Percentiles rank a stretch among this genome's conserved stretches.
Conservation (phyloP, 495 filamentous ascomycete genomes). For the Neurospora sp. region DNA sequence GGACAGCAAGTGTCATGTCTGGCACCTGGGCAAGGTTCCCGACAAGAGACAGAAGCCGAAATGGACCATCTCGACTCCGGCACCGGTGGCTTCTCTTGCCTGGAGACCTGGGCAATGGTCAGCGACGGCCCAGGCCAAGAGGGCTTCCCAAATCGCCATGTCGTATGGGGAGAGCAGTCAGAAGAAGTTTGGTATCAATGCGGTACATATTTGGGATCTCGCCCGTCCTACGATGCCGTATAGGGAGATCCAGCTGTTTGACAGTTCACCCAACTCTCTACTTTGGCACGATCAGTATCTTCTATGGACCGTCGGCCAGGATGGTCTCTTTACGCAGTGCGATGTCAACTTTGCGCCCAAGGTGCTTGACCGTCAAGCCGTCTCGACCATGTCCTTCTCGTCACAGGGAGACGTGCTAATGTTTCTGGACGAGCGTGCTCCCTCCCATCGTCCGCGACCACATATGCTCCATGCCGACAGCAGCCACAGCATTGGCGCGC, state of each 20-base stretch:
- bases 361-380: constrained; percentile 60
- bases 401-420: constrained; percentile 48
- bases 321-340: constrained; percentile 76
- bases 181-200: constrained; percentile 49
- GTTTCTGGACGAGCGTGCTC: constrained; percentile 41
- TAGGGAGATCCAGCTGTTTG: constrained; percentile 70
- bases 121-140: constrained; percentile 50
- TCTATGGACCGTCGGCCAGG: constrained; percentile 81
- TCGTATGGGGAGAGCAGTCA: constrained; percentile 40
- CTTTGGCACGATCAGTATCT: constrained; percentile 87
- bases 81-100: constrained; percentile 61
- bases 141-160: constrained; percentile 45
- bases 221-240: constrained; percentile 78
- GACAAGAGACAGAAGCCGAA: constrained; percentile 74
- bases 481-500: constrained; percentile 14
- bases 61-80: constrained; percentile 45
- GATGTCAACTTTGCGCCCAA: constrained; percentile 76
- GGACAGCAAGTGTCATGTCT: constrained; percentile 79
- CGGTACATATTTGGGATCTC: constrained; percentile 88
- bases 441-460: constrained; percentile 27
- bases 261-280: constrained; percentile 59
- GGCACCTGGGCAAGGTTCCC: constrained; percentile 74
- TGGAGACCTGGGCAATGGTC: constrained; percentile 81
- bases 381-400: constrained; percentile 54
- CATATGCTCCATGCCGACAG: constrained; percentile 20